Conservation (phyloP, 345 rosid species). For the Hibiscus syriacus region DNA sequence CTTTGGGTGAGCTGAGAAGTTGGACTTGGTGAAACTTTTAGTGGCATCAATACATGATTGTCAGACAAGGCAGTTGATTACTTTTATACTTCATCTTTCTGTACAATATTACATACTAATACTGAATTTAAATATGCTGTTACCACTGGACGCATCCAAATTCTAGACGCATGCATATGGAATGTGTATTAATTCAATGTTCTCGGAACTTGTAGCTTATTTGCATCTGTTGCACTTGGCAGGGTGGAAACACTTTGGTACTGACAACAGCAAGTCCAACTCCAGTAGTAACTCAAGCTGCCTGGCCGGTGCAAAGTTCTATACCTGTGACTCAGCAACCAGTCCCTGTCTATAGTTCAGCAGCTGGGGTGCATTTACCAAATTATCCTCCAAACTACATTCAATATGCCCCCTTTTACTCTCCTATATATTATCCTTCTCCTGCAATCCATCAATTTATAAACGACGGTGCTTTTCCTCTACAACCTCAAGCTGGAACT, state of each 20-base stretch:
- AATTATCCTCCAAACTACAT: slow-evolving; percentile 82
- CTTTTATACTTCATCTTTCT: neutral
- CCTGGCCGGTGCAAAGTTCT: slow-evolving; percentile 79
- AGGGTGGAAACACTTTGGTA: slow-evolving; percentile 71
- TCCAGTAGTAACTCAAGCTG: slow-evolving; percentile 71
- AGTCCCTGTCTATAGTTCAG: slow-evolving; percentile 75
- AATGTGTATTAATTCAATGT: neutral
- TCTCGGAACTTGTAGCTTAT: slow-evolving; percentile 16
- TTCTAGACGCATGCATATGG: neutral
- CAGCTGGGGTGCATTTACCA: slow-evolving; percentile 71
- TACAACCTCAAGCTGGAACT: slow-evolving; percentile 72
- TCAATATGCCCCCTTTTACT: slow-evolving; percentile 67
- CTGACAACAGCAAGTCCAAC: slow-evolving; percentile 60
- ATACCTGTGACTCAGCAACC: slow-evolving; percentile 72
- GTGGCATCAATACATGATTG: neutral
- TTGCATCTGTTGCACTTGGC: slow-evolving; percentile 33
- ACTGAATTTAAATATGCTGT: neutral
- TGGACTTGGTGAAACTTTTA: neutral
- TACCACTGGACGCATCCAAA: neutral
- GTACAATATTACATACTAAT: neutral
- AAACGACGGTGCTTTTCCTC: slow-evolving; percentile 73
- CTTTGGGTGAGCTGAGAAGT: neutral
- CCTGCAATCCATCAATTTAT: slow-evolving; percentile 68
- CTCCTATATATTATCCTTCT: slow-evolving; percentile 73
- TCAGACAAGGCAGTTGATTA: neutral